These are phyloP conservation scores for Pleurotus ostreatus DNA, from an alignment of 768 basidiomycete genomes.

Conservation along the genomic window DNA sequence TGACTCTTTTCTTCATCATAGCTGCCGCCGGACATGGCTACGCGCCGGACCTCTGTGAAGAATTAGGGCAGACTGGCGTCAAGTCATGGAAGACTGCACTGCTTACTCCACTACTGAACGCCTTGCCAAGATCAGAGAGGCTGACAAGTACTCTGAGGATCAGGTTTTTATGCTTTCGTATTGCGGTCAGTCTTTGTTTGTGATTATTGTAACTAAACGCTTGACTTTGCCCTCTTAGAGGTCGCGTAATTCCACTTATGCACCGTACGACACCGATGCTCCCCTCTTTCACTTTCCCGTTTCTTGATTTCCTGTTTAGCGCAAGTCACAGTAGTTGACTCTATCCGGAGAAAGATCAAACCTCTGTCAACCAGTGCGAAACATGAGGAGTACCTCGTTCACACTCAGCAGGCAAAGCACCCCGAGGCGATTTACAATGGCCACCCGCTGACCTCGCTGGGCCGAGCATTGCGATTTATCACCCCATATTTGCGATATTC, in stretches of 20 bases:
- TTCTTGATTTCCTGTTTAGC: background rate
- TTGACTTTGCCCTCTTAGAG: background rate
- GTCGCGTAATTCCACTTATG: background rate
- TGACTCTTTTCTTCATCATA: background rate
- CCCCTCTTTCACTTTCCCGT: background rate
- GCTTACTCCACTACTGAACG: background rate
- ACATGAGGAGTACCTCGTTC: background rate
- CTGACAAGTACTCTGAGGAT: background rate
- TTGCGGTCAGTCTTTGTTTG: background rate
- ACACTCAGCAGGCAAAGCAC: background rate
- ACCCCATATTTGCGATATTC: background rate
- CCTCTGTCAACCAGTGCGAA: background rate
- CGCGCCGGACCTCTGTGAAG: background rate
- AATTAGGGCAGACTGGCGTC: background rate
- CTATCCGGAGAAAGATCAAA: background rate
- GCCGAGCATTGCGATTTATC: background rate
- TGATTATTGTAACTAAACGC: background rate
- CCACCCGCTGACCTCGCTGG: background rate
- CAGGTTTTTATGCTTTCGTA: background rate
- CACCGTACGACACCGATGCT: background rate
- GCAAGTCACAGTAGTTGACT: background rate
- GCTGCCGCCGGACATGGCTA: background rate
- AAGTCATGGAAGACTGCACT: background rate
- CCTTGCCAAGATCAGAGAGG: background rate
- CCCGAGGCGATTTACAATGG: background rate